Conservation (phyloP, 768 basidiomycete genomes). For the Lentinula lateritia region DNA sequence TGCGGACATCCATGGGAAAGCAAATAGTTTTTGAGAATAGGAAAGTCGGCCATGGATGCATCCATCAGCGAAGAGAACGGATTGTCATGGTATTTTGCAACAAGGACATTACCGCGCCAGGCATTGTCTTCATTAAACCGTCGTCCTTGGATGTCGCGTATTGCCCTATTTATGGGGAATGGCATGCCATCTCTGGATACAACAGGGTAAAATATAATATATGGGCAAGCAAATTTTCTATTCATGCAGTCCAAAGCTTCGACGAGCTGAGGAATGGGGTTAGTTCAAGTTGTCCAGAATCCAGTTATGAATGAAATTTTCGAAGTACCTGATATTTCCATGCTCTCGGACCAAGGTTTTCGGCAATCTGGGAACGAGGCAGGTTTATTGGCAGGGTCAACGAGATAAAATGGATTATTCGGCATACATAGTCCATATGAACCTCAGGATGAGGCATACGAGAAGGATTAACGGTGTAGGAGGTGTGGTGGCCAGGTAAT, state of each 20-base stretch:
- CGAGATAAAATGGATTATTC: background rate
- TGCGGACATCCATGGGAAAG: constrained; percentile 57
- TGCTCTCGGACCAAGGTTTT: constrained; percentile 57
- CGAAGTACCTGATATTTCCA: constrained; percentile 67
- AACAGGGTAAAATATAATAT: constrained; percentile 75
- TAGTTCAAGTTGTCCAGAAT: constrained; percentile 9
- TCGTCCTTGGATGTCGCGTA: constrained; percentile 68
- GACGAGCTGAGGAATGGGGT: constrained; percentile 44
- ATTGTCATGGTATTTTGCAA: constrained; percentile 62
- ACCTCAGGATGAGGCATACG: constrained; percentile 81
- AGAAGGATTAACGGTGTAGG: constrained; percentile 39
- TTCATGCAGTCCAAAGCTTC: constrained; percentile 81
- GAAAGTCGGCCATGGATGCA: constrained; percentile 78
- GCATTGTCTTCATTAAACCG: constrained; percentile 56
- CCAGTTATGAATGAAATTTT: constrained; percentile 10
- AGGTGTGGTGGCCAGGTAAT: constrained; percentile 36
- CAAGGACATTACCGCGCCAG: constrained; percentile 77
- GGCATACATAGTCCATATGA: constrained; percentile 70
- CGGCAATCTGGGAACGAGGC: constrained; percentile 47
- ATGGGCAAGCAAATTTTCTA: constrained; percentile 71
- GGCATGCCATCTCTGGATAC: constrained; percentile 77
- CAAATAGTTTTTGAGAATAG: constrained; percentile 75
- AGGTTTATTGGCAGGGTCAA: background rate
- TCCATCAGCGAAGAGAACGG: constrained; percentile 59
- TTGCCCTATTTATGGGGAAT: constrained; percentile 73